These are phyloP conservation scores for Aspergillus ostianus DNA, from an alignment of 495 filamentous ascomycete genomes.

Conservation along the genomic window DNA sequence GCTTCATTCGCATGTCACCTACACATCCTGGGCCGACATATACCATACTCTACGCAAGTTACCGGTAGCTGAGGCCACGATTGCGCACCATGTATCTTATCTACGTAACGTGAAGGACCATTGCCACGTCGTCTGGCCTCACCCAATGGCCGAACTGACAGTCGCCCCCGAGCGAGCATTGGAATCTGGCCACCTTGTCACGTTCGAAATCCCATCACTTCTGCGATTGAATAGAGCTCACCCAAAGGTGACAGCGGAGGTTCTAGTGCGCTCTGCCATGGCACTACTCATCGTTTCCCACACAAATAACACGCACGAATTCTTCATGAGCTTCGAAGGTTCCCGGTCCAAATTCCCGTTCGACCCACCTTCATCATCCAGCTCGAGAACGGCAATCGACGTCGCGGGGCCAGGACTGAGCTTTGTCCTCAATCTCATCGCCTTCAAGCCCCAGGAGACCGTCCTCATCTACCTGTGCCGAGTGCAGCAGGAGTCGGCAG, in stretches of 20 bases:
- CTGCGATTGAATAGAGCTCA: neutral
- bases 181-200: neutral
- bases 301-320: constrained; percentile 10
- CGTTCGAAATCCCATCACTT: constrained; percentile 6
- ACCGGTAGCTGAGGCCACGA: neutral
- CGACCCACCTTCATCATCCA: neutral
- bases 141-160: neutral
- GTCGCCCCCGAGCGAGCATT: neutral
- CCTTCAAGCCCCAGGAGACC: constrained; percentile 6
- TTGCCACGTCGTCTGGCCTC: constrained; percentile 10
- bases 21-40: constrained; percentile 4
- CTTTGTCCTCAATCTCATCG: constrained; percentile 4
- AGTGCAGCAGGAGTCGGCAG: neutral
- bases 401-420: constrained; percentile 8
- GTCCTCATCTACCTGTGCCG: constrained; percentile 7
- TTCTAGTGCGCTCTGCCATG: constrained; percentile 1
- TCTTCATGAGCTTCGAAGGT: constrained; percentile 10
- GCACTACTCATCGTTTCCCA: constrained; percentile 4
- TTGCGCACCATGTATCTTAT: constrained; percentile 4
- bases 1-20: constrained; percentile 1
- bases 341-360: constrained; percentile 5
- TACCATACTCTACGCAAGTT: constrained; percentile 3
- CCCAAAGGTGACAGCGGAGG: constrained; percentile 1
- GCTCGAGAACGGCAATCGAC: neutral
- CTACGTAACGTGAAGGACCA: constrained; percentile 2